Base-by-base conservation (phyloP, 1,139 yeast species). In the Chernovozyma aurita region DNA sequence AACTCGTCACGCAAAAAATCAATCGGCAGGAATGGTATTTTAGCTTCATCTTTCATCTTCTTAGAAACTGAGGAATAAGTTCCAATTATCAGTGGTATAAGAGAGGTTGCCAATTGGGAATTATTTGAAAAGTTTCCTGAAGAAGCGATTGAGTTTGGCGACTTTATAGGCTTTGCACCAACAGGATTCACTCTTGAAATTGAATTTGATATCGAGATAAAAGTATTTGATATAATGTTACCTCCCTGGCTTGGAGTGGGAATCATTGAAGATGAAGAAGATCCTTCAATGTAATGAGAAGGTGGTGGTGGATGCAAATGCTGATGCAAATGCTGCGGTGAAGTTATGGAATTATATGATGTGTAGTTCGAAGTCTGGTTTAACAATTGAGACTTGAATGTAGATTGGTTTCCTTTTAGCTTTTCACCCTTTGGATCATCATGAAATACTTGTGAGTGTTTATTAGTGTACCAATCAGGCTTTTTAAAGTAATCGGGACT, bases 21-120 rank as follows among this genome's bases (percentile, higher is more conserved):
- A 25, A 56, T 61, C 4, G 75, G 75, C 47, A 62, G 61, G 42
- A 69, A 68, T 21, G 75, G 75, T 2, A 60, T 49, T 39, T 64
- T 67, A 22, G 57, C 41, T 9, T 61, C 69, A 42, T 61, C 50
- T 7, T 56, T 42, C 63, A 67, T 56, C 37, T 65, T 67, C 43
- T 59, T 61, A 22, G 59, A 54, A 2, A 68, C 57, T 14, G 65
- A 62, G 9, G 73, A 64, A 40, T 64, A 65, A 17, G 61, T 63
- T 6, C 70, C 71, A 11, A 68, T 59, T 11, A 69, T 58, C 8
- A 70, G 63, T 1, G 75, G 75, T 9, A 69, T 56, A 27, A 68
- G 49, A n/a, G 66, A 55, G 0, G 73, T 65, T 3, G 61, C 54
- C 7, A 56, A 35, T 3, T 51, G 53, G 2, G 63, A 52, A 9